Conservation (phyloP, 2,329 filamentous ascomycete species). For the Xylariaceae sp. region DNA sequence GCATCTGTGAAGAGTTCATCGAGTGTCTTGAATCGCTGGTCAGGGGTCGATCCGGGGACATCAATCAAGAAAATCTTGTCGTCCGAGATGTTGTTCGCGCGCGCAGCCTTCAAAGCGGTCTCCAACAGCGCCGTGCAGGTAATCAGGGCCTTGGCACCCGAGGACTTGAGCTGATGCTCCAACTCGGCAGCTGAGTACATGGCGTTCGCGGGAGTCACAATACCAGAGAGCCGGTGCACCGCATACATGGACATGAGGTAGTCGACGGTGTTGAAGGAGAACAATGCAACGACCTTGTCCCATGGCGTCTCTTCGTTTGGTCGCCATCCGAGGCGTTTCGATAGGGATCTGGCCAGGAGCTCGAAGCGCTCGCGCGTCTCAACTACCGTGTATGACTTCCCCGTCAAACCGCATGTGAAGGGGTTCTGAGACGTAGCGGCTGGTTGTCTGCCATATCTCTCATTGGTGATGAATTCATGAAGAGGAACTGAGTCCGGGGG, state of each 20-base stretch:
- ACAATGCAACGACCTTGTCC: constrained; percentile 70
- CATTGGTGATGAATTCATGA: constrained; percentile 65
- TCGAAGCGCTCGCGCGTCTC: constrained; percentile 64
- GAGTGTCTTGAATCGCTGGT: constrained; percentile 53
- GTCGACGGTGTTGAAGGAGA: constrained; percentile 70
- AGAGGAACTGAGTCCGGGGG: constrained; percentile 61
- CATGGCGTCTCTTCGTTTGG: constrained; percentile 66
- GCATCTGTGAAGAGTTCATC: constrained; percentile 59
- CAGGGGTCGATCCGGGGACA: constrained; percentile 32
- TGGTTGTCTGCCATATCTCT: constrained; percentile 59
- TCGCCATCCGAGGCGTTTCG: constrained; percentile 64
- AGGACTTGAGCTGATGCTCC: constrained; percentile 60
- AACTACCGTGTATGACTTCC: constrained; percentile 54
- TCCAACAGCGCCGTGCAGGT: constrained; percentile 61
- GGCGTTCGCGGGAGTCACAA: constrained; percentile 65
- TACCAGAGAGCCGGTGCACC: constrained; percentile 61
- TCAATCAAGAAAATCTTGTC: constrained; percentile 61
- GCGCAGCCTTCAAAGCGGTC: constrained; percentile 57
- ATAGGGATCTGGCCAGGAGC: constrained; percentile 56
- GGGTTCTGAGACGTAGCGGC: constrained; percentile 56
- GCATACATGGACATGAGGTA: constrained; percentile 63
- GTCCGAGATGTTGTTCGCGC: constrained; percentile 54
- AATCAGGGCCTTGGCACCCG: constrained; percentile 61
- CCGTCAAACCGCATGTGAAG: constrained; percentile 67
- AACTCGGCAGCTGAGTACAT: constrained; percentile 62